Conservation (phyloP, 225 moss, liverwort and hornwort genomes). For the Ulota crispa region DNA sequence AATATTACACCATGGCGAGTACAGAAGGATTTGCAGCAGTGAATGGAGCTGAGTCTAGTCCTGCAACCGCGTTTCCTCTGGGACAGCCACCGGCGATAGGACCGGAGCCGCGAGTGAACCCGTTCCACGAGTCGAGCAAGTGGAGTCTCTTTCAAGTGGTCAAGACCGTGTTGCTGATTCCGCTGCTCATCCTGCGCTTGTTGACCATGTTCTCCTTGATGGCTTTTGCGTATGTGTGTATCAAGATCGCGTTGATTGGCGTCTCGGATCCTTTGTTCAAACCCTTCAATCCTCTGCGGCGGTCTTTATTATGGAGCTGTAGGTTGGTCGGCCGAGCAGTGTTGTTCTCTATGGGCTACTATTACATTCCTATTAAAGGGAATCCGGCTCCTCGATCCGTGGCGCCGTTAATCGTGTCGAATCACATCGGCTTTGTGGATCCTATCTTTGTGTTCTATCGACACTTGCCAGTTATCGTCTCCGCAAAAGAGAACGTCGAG, state of each 20-base stretch:
- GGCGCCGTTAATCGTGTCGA: slow-evolving; percentile 59
- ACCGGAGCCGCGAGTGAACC: slow-evolving; percentile 47
- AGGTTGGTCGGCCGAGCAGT: slow-evolving; percentile 45
- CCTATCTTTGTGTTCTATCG: slow-evolving; percentile 68
- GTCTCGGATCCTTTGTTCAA: slow-evolving; percentile 62
- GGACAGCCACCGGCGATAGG: slow-evolving; percentile 50
- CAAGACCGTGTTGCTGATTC: slow-evolving; percentile 46
- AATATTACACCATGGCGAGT: slow-evolving; percentile 23
- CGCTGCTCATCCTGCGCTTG: slow-evolving; percentile 48
- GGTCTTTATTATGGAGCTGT: slow-evolving; percentile 50
- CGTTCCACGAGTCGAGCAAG: slow-evolving; percentile 55
- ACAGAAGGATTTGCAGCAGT: neutral
- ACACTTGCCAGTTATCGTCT: slow-evolving; percentile 66
- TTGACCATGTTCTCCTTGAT: slow-evolving; percentile 41
- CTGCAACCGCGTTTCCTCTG: slow-evolving; percentile 41
- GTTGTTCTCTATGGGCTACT: slow-evolving; percentile 53
- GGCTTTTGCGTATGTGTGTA: slow-evolving; percentile 39
- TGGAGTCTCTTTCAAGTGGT: slow-evolving; percentile 50
- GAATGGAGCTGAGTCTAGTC: slow-evolving; percentile 5
- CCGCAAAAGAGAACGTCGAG: slow-evolving; percentile 66
- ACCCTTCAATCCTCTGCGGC: slow-evolving; percentile 53
- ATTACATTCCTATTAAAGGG: slow-evolving; percentile 46
- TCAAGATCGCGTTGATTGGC: slow-evolving; percentile 50
- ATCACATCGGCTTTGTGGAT: slow-evolving; percentile 66
- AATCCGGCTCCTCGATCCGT: slow-evolving; percentile 46